Evolutionary conservation across 140 eudicot genomes (phyloP), one percentile per base, ranked within the genome.

Genomic region (Oenanthe javanica): DNA sequence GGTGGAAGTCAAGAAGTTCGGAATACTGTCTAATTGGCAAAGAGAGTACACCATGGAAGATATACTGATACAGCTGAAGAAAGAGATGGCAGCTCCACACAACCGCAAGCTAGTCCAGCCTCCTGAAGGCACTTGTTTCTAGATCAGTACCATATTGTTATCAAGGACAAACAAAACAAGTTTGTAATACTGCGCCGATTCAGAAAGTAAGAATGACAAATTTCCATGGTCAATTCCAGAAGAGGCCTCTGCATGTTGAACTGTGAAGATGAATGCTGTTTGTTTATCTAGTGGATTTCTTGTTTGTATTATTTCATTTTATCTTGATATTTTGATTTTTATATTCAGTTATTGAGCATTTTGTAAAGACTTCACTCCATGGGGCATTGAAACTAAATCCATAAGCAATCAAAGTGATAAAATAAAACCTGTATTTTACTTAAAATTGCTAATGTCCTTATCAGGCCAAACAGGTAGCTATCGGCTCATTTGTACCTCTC

Each of bases 31-130:
- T 2, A 75, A 75, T 25, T 75, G 79, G 79, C 79, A 75, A 46
- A 75, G 79, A 48, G 79, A 75, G 57, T 75, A 75, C 79, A 75
- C 79, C 46, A 75, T 75, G 79, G 79, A 75, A 75, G 79, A 75
- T 49, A 75, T 75, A 75, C 23, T 75, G 63, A 75, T 38, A 48
- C 79, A 75, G 79, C 79, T 75, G 63, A 75, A 75, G 46, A 75
- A 75, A 75, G 79, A 75, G 45, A 75, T 75, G 79, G 46, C 79
- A 48, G 79, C 79, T 23, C 79, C 79, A 6, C 43, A 75, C 23
- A 75, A 75, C 15, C 79, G 79, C 38, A 75, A 75, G 64, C 79
- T 75, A 31, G 79, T 75, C 45, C 79, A 75, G 79, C 79, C 79
- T 75, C 79, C 79, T 4, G 79, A 75, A 75, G 79, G 79, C 49